Base-by-base conservation (phyloP, 257 asterid species). In the Misopates orontium region DNA sequence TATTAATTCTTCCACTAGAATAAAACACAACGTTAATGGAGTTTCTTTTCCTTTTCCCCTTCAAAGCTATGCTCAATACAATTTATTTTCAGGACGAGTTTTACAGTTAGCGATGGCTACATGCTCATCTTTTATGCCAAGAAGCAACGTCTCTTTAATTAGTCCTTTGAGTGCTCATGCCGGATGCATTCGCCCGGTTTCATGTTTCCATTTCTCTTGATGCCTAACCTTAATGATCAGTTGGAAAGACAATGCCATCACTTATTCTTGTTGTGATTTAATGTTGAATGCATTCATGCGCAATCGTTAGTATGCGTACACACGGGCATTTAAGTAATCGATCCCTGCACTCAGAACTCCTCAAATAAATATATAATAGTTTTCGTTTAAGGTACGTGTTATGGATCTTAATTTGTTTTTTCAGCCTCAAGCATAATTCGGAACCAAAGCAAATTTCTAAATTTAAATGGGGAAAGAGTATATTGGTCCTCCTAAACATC, bases 401-500 rank as follows among this genome's bases (percentile, higher is more conserved):
- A 10, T 14, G 5, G 20, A 18, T 8, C 23, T 52, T 52, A 13
- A 18, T 22, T 51, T 65, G 22, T 15, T 65, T 7, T 28, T 25
- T 9, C 31, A 49, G 52, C 49, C 45, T 8, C 49, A 9, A 10
- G 8, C 7, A 18, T 16, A 17, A 18, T 5, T 16, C 8, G 7
- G 5, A 13, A 47, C n/a, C 5, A 16, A 13, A 47, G 16, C 12
- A 51, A 51, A 52, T 10, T 8, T 53, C 16, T 31, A 53, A 53
- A 32, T 22, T 58, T 66, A 69, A 74, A 91, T 91, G 98, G 95
- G 73, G 52, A 91, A 84, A 73, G 91, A 84, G 21, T 79, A 84
- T 53, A 71, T 54, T 39, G 98, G 94, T 63, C 86, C 95, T 41
- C 95, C 96, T 2, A 91, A 91, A 83, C 75, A 71, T 31, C 87